These are phyloP conservation scores for Fusarium sp. DNA, from an alignment of 2,329 filamentous ascomycete genomes.

Conservation along the genomic window DNA sequence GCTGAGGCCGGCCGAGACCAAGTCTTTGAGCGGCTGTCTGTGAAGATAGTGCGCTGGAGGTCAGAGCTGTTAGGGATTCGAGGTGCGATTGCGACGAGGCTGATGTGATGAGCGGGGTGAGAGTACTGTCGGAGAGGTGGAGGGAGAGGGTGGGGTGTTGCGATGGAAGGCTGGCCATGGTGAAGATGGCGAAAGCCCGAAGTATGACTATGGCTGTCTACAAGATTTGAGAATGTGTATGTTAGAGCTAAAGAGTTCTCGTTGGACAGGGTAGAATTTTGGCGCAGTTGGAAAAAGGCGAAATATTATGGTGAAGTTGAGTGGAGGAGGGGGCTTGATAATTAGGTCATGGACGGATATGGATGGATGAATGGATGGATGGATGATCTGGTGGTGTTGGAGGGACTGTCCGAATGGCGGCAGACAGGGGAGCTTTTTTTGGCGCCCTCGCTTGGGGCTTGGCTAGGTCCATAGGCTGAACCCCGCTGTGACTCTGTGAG, in stretches of 20 bases:
- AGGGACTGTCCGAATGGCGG: conserved; percentile 1
- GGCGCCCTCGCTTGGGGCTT: conserved; percentile 29
- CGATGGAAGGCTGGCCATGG: conserved; percentile 55
- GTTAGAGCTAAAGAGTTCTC: background rate
- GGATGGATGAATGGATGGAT: conserved; percentile 2
- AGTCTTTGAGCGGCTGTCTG: conserved; percentile 65
- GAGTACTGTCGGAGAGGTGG: conserved; percentile 67
- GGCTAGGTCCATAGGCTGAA: conserved; percentile 11
- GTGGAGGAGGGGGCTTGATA: conserved; percentile 21
- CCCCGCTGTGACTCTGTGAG: conserved; percentile 24
- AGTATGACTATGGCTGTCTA: background rate
- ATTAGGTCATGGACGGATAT: conserved; percentile 33
- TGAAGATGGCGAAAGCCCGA: conserved; percentile 29
- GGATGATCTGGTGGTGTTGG: conserved; percentile 31
- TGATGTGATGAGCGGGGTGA: conserved; percentile 68
- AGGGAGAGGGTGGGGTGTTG: conserved; percentile 64
- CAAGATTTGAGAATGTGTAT: background rate
- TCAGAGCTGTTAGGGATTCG: conserved; percentile 63
- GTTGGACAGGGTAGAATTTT: conserved; percentile 1
- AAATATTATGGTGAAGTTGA: conserved; percentile 25
- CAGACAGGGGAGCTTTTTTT: conserved; percentile 25
- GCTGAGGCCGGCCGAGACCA: conserved; percentile 63
- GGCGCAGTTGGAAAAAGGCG: conserved; percentile 6
- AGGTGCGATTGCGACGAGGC: conserved; percentile 57
- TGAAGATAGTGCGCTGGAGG: conserved; percentile 63